Percentiles rank a stretch among this genome's conserved stretches.
Conservation (phyloP, 306 rosid genomes). For the Pterocarpus macrocarpus region DNA sequence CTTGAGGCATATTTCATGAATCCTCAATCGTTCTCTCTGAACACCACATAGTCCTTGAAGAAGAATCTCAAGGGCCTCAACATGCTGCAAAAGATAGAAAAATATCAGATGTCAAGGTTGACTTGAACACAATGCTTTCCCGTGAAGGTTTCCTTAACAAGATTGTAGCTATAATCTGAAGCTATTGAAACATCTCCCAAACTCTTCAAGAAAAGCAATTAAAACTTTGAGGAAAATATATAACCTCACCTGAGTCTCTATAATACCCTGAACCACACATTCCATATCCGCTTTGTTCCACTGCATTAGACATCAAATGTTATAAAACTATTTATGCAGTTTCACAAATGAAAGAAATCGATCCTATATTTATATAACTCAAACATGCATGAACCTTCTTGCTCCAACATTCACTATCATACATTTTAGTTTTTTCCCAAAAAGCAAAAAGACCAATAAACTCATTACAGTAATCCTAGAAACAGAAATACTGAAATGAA, state of each 20-base stretch:
- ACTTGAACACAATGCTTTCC: background rate
- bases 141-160: background rate
- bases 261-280: slow-evolving; percentile 94
- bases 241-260: slow-evolving; percentile 80
- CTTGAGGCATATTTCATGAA: slow-evolving; percentile 92
- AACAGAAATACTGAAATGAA: too few relatives aligned
- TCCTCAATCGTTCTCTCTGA: slow-evolving; percentile 77
- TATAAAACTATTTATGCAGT: slow-evolving; percentile 1
- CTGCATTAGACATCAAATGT: slow-evolving; percentile 36
- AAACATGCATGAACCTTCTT: too few relatives aligned
- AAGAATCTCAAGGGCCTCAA: slow-evolving; percentile 97
- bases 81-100: slow-evolving; percentile 70
- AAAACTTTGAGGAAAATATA: background rate
- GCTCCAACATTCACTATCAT: too few relatives aligned
- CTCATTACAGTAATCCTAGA: too few relatives aligned
- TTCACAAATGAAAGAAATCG: background rate
- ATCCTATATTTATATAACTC: too few relatives aligned
- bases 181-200: background rate
- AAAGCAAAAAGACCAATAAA: too few relatives aligned
- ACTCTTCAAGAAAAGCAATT: background rate
- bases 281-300: slow-evolving; percentile 58
- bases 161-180: background rate
- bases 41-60: slow-evolving; percentile 98
- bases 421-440: too few relatives aligned
- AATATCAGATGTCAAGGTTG: slow-evolving; percentile 32